Percentiles rank a stretch among this genome's conserved stretches.
Conservation (phyloP, 78 protist genomes). For the Dictyostelium citrinum region DNA sequence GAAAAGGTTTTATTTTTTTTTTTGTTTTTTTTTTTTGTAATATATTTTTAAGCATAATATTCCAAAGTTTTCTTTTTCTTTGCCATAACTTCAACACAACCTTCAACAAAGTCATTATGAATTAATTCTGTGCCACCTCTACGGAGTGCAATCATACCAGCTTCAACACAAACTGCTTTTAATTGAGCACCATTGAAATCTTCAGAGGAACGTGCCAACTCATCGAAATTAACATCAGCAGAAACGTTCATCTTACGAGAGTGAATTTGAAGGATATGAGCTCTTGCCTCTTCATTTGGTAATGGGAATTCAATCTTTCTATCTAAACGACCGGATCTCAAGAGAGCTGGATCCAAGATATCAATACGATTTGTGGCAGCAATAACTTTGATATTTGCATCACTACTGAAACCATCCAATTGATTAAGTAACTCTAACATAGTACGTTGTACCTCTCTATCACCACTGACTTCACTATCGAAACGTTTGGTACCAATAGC, state of each 20-base stretch:
- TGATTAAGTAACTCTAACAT: slow-evolving; percentile 99
- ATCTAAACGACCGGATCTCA: slow-evolving; percentile 98
- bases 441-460: slow-evolving; percentile 99
- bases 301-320: slow-evolving; percentile 98
- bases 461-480: slow-evolving; percentile 97
- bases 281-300: slow-evolving; percentile 98
- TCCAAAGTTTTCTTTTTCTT: slow-evolving; percentile 96
- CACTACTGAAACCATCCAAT: slow-evolving; percentile 97
- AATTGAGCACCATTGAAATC: slow-evolving; percentile 99
- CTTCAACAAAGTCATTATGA: slow-evolving; percentile 99
- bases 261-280: slow-evolving; percentile 97
- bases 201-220: slow-evolving; percentile 98
- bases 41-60: slow-evolving; percentile 94
- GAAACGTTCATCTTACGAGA: slow-evolving; percentile 95
- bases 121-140: slow-evolving; percentile 90
- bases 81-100: slow-evolving; percentile 96
- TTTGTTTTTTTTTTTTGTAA: neutral
- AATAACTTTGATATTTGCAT: slow-evolving; percentile 97
- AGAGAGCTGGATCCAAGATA: slow-evolving; percentile 99
- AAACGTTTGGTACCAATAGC: slow-evolving; percentile 99
- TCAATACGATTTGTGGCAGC: slow-evolving; percentile 99
- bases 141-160: slow-evolving; percentile 93
- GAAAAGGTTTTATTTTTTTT: neutral
- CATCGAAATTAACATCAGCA: slow-evolving; percentile 97
- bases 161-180: slow-evolving; percentile 99